Percentiles rank a stretch among this genome's conserved stretches.
Evolutionary conservation across 306 rosid genomes (phyloP).

Genomic region (Coriaria nepalensis): DNA sequence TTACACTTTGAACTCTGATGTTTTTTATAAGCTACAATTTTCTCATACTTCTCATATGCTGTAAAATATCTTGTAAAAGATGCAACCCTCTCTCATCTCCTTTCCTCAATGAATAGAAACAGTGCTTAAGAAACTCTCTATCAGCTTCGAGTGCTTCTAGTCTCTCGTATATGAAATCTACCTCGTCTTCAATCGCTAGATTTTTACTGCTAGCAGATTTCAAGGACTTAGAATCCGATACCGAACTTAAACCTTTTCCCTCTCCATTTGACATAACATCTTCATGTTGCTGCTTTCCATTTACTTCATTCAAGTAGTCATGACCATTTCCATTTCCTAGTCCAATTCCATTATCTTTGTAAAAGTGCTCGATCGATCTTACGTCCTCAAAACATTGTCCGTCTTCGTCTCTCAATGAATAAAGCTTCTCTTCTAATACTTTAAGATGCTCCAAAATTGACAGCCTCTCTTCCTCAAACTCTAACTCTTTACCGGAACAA

Average conservation of each 20-base stretch:
- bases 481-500: slow-evolving; percentile 29
- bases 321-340: slow-evolving; percentile 55
- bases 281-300: slow-evolving; percentile 53
- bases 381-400: slow-evolving; percentile 34
- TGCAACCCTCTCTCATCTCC: slow-evolving; percentile 81
- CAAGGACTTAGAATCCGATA: slow-evolving; percentile 18
- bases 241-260: slow-evolving; percentile 25
- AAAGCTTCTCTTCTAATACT: slow-evolving; percentile 75
- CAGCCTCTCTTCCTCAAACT: slow-evolving; percentile 85
- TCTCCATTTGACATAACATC: slow-evolving; percentile 44
- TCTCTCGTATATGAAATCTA: slow-evolving; percentile 72
- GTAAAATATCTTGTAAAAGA: slow-evolving; percentile 84
- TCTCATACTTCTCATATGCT: slow-evolving; percentile 22
- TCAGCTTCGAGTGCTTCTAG: slow-evolving; percentile 81
- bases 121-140: slow-evolving; percentile 86
- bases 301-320: slow-evolving; percentile 32
- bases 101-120: slow-evolving; percentile 75
- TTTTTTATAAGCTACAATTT: too few species aligned
- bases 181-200: slow-evolving; percentile 45
- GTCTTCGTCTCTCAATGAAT: slow-evolving; percentile 48
- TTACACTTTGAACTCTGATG: too few species aligned
- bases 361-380: slow-evolving; percentile 22
- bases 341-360: slow-evolving; percentile 58
- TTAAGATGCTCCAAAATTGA: slow-evolving; percentile 74
- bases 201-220: slow-evolving; percentile 39